phyloP scores from a whole-genome alignment of 352 stramenopile species.

The Phytophthora brassicae region DNA sequence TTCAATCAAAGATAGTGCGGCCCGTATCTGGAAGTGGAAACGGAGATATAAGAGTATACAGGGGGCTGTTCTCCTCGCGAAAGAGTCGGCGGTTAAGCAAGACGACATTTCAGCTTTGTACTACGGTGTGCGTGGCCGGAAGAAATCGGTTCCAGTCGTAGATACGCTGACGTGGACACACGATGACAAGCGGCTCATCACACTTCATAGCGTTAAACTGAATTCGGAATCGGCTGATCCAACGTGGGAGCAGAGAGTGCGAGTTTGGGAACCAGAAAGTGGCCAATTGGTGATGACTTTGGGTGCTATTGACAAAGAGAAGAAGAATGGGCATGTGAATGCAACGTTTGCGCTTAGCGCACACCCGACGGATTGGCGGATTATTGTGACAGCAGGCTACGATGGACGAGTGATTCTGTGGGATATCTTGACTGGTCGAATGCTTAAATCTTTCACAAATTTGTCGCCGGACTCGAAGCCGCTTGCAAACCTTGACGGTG shows the following conservation, averaged over 20 bases:
- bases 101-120: constrained; percentile 50
- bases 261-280: constrained; percentile 60
- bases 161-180: constrained; percentile 70
- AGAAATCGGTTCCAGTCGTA: constrained; percentile 47
- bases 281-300: constrained; percentile 65
- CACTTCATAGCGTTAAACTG: constrained; percentile 68
- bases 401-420: constrained; percentile 84
- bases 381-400: constrained; percentile 82
- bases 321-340: constrained; percentile 73
- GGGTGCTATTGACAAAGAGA: constrained; percentile 54
- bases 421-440: constrained; percentile 72
- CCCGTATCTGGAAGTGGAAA: constrained; percentile 67
- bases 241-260: constrained; percentile 64
- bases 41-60: constrained; percentile 61
- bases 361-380: constrained; percentile 72
- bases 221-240: constrained; percentile 45
- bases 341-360: constrained; percentile 76
- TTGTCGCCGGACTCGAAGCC: constrained; percentile 56
- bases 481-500: constrained; percentile 73
- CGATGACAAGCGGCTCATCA: constrained; percentile 64
- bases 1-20: constrained; percentile 93
- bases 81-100: constrained; percentile 43
- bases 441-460: constrained; percentile 68
- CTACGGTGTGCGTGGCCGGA: constrained; percentile 44
- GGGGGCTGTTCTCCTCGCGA: constrained; percentile 47